Base-by-base conservation (phyloP, 192 early-diverging fungal genomes). In the Chytriomyces sp. region DNA sequence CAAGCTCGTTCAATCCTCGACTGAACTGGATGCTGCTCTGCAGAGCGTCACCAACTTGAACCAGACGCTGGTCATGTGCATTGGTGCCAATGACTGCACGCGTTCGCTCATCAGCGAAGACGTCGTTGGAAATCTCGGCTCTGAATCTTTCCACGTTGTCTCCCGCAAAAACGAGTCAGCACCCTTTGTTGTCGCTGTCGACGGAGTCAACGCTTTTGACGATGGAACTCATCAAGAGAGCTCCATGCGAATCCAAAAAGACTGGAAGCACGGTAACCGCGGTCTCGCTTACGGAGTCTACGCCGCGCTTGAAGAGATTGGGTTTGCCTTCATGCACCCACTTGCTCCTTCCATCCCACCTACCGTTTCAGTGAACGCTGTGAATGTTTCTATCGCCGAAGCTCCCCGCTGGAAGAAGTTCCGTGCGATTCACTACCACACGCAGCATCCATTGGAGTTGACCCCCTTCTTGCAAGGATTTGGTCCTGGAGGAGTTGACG, bases 341-440 rank as follows among this genome's bases (percentile, higher is more conserved):
- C 69, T 78, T 23, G 61, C 59, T 9, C 77, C 77, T 16, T 62
- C 77, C 5, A 48, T 78, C 50, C 77, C 77, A n/a, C 69, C 77
- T 10, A 23, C 35, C 23, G 2, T 64, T 6, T n/a, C 35, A 0
- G 16, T 64, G 45, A 61, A 16, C 20, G 28, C 20, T 6, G 23
- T 69, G 4, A 45, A 47, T 26, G 6, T 78, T 18, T 11, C 23
- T 11, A 44, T 43, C 16, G 16, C 45, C 28, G 77, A 78, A 44
- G 47, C 68, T 45, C 77, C 77, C 6, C 53, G 77, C 16, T 78
- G 77, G 77, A 28, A 43, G 57, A 61, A 70, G 48, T 77, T 77
- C 66, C 67, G 77, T 64, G 77, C 68, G 11, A 64, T 78, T 60
- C 77, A 78, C 69, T 78, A 78, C 62, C 77, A 78, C 77, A 78